Percentiles rank a stretch among this genome's conserved stretches.
Evolutionary conservation across 106 monocot species (phyloP).

Genomic region (Dioscorea alata): DNA sequence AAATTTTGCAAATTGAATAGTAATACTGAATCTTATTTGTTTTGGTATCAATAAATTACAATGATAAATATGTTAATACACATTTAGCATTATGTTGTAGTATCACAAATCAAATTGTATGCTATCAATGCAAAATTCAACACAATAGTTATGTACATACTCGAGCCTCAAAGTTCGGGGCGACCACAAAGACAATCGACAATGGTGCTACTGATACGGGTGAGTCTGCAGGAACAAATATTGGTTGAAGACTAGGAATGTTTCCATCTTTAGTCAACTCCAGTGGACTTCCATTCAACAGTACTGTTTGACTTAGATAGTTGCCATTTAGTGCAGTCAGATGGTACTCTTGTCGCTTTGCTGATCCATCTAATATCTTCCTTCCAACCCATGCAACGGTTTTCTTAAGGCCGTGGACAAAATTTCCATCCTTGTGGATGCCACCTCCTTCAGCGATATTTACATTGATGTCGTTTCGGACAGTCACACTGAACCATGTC

Average conservation of each 20-base stretch:
- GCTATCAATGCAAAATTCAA: no score
- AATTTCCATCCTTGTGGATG: constrained; percentile 13
- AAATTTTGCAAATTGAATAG: neutral
- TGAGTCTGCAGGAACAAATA: constrained; percentile 18
- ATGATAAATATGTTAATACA: neutral
- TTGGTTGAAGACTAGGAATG: constrained; percentile 45
- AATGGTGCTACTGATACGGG: constrained; percentile 36
- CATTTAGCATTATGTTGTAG: no score
- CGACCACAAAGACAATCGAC: constrained; percentile 59
- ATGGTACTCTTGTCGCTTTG: constrained; percentile 69
- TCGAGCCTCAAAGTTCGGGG: constrained; percentile 60
- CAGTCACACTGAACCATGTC: constrained; percentile 25
- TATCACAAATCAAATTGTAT: no score
- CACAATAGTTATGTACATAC: constrained; percentile 10
- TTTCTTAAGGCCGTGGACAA: constrained; percentile 46
- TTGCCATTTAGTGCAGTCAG: constrained; percentile 43
- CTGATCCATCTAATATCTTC: constrained; percentile 26
- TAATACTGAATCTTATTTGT: neutral
- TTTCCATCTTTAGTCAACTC: constrained; percentile 47
- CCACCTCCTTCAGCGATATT: constrained; percentile 16
- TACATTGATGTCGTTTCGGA: constrained; percentile 43
- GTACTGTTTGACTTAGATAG: constrained; percentile 32
- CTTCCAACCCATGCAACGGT: constrained; percentile 63
- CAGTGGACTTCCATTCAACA: constrained; percentile 55
- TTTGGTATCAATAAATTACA: neutral